Conservation (phyloP, 2,329 filamentous ascomycete species). For the Paecilomyces sp. region DNA sequence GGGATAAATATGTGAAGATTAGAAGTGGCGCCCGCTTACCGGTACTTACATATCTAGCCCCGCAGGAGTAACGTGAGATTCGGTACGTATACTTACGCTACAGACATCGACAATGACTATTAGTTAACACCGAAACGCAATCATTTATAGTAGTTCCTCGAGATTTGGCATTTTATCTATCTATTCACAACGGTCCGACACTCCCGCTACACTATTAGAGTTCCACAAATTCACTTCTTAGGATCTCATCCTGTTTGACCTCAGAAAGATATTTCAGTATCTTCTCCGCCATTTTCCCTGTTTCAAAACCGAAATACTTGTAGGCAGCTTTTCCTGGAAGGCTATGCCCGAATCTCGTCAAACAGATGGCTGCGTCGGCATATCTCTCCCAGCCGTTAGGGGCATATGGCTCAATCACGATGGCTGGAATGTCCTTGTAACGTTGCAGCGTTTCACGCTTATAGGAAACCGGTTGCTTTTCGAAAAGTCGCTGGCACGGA, state of each 20-base stretch:
- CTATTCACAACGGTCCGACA: neutral
- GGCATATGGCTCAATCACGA: constrained; percentile 46
- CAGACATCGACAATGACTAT: too few species aligned
- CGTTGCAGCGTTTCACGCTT: constrained; percentile 35
- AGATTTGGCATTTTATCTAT: neutral
- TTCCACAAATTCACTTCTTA: constrained; percentile 8
- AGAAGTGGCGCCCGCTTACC: too few species aligned
- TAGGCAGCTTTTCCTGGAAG: constrained; percentile 16
- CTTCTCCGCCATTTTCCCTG: constrained; percentile 5
- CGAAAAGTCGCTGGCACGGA: constrained; percentile 46
- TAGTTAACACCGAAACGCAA: too few species aligned
- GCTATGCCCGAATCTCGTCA: constrained; percentile 37
- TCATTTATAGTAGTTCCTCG: too few species aligned
- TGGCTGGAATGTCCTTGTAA: constrained; percentile 31
- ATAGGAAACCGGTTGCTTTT: constrained; percentile 40
- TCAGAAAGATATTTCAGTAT: constrained; percentile 4
- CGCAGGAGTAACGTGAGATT: too few species aligned
- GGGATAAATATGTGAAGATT: too few species aligned
- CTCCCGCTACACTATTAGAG: neutral
- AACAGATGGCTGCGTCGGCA: constrained; percentile 40
- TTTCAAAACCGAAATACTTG: constrained; percentile 16
- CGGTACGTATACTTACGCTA: too few species aligned
- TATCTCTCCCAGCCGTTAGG: constrained; percentile 48
- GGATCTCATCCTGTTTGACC: constrained; percentile 1
- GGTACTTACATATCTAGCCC: too few species aligned